A percentile compares a stretch with the other conserved stretches of the same genome.
Conservation (phyloP, 2,329 filamentous ascomycete genomes). For the Paecilomyces niveus region DNA sequence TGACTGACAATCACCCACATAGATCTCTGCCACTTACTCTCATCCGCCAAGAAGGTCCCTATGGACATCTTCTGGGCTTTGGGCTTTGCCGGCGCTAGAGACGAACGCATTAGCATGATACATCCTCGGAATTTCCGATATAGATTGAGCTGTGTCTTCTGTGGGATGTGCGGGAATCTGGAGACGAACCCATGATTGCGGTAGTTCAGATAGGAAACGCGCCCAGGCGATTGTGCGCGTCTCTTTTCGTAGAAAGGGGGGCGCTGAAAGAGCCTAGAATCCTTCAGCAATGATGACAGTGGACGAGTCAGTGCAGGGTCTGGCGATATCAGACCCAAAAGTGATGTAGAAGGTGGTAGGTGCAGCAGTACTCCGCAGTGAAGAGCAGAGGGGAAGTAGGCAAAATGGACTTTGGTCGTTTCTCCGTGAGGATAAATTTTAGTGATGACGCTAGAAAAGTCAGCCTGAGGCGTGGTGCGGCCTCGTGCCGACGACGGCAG, state of each 20-base stretch:
- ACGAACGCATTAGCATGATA: slow-evolving; percentile 38
- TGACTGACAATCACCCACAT: slow-evolving; percentile 11
- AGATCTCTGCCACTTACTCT: slow-evolving; percentile 56
- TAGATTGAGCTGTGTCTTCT: slow-evolving; percentile 1
- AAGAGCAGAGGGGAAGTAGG: slow-evolving; percentile 17
- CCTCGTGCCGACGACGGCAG: slow-evolving; percentile 3
- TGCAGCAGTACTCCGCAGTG: slow-evolving; percentile 5
- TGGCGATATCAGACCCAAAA: slow-evolving; percentile 1
- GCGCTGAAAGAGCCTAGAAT: slow-evolving; percentile 15
- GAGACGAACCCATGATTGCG: slow-evolving; percentile 55
- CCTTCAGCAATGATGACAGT: slow-evolving; percentile 10
- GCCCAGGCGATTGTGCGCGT: slow-evolving; percentile 34
- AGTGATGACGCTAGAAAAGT: slow-evolving; percentile 37
- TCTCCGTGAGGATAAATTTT: slow-evolving; percentile 34
- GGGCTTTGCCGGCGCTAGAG: slow-evolving; percentile 81
- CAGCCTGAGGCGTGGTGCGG: slow-evolving; percentile 25
- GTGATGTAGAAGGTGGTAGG: not conserved
- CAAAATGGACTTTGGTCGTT: slow-evolving; percentile 13
- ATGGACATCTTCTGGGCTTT: slow-evolving; percentile 96
- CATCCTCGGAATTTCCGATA: slow-evolving; percentile 6
- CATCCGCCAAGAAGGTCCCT: slow-evolving; percentile 87
- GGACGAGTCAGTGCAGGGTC: not conserved
- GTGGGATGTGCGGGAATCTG: slow-evolving; percentile 1
- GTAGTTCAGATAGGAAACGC: slow-evolving; percentile 33
- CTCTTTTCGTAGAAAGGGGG: slow-evolving; percentile 20